Conservation (phyloP, 2,329 filamentous ascomycete genomes). For the Colletotrichum cuscutae region DNA sequence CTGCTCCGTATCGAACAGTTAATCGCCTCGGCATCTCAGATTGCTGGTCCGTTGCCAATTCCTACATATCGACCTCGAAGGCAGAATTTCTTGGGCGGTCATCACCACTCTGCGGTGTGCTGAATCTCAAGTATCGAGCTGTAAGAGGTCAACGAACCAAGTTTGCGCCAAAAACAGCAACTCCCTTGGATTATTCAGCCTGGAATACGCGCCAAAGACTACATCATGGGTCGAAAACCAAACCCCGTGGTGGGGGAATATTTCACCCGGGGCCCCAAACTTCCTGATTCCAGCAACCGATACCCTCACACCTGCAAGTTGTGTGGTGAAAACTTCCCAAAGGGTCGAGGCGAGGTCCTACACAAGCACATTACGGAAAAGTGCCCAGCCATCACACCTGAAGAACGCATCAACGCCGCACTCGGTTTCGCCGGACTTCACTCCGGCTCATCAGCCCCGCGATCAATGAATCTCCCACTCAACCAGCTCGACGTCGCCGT, state of each 20-base stretch:
- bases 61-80: conserved; percentile 7
- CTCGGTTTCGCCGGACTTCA: conserved; percentile 36
- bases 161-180: neutral
- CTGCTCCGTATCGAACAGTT: neutral
- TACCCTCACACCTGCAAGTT: conserved; percentile 92
- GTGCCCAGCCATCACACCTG: conserved; percentile 81
- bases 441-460: conserved; percentile 28
- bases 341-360: conserved; percentile 86
- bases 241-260: conserved; percentile 88
- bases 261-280: conserved; percentile 87
- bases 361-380: conserved; percentile 86
- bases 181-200: neutral
- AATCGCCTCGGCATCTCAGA: neutral
- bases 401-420: conserved; percentile 78
- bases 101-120: conserved; percentile 18
- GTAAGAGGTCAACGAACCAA: conserved; percentile 8
- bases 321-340: conserved; percentile 89
- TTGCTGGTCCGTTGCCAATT: conserved; percentile 25
- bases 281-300: conserved; percentile 89
- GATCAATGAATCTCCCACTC: conserved; percentile 32
- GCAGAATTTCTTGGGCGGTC: conserved; percentile 35
- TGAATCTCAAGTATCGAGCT: conserved; percentile 10
- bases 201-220: neutral
- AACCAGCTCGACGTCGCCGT: conserved; percentile 29
- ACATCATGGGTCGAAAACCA: conserved; percentile 81